Evolutionary conservation across 2,329 filamentous ascomycete species (phyloP).

Genomic region (Colletotrichum eleusines): DNA sequence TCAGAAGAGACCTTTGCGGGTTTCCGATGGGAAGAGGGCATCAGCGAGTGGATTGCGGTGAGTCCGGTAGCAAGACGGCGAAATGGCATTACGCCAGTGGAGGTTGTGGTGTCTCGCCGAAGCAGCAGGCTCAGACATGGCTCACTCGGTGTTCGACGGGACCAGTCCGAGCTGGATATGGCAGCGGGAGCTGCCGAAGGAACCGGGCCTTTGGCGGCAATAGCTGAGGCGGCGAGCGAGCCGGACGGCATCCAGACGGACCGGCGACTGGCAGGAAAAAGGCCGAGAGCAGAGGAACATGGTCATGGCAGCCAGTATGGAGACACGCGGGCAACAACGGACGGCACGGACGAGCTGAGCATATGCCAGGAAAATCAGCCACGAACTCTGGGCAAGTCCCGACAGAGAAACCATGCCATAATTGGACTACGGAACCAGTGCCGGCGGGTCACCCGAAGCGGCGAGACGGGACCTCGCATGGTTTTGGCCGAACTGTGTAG

Average conservation of each 20-base stretch:
- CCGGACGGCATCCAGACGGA: slow-evolving; percentile 5
- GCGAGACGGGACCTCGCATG: slow-evolving; percentile 20
- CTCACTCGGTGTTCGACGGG: not conserved
- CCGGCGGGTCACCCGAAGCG: slow-evolving; percentile 18
- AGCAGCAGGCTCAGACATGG: slow-evolving; percentile 1
- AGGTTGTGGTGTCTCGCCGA: not conserved
- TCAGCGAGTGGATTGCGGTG: slow-evolving; percentile 54
- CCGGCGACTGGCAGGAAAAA: slow-evolving; percentile 12
- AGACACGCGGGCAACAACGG: not conserved
- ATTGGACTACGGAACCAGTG: not conserved
- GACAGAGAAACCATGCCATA: not conserved
- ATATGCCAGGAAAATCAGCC: slow-evolving; percentile 19
- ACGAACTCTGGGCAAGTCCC: slow-evolving; percentile 9
- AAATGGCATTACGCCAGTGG: not conserved
- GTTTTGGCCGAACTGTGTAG: slow-evolving; percentile 13
- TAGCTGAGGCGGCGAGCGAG: not conserved
- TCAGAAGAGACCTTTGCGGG: slow-evolving; percentile 46
- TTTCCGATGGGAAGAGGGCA: slow-evolving; percentile 56
- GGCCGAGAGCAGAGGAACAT: not conserved
- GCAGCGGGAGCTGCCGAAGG: not conserved
- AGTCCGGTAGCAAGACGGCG: slow-evolving; percentile 25
- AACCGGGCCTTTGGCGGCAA: not conserved
- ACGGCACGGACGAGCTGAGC: slow-evolving; percentile 29
- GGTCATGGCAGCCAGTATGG: not conserved
- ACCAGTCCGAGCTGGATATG: not conserved